A percentile compares a stretch with the other conserved stretches of the same genome.
These are phyloP conservation scores for Massarina eburnea DNA, from an alignment of 2,329 filamentous ascomycete genomes.

Conservation along the genomic window DNA sequence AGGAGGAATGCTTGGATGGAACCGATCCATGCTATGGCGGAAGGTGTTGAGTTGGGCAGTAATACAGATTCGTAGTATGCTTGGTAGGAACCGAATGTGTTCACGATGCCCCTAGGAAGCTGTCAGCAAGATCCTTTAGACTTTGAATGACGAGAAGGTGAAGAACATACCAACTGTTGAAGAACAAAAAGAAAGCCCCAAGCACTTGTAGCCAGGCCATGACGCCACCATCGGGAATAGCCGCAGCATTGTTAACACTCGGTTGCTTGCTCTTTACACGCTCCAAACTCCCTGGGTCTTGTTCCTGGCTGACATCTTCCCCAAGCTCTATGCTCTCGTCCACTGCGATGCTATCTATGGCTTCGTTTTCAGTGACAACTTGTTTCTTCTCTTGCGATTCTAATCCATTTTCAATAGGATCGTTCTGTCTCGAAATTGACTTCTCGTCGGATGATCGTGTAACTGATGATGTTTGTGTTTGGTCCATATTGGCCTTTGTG, in stretches of 20 bases:
- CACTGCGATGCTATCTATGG: constrained; percentile 1
- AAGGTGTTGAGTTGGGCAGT: constrained; percentile 44
- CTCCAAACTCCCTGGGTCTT: constrained; percentile 6
- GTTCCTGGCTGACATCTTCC: constrained; percentile 1
- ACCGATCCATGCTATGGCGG: constrained; percentile 54
- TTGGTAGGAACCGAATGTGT: constrained; percentile 53
- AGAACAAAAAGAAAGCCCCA: constrained; percentile 51
- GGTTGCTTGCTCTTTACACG: constrained; percentile 19
- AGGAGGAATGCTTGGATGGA: constrained; percentile 52
- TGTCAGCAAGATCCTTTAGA: background rate
- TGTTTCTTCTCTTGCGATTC: constrained; percentile 12
- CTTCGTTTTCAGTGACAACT: constrained; percentile 13
- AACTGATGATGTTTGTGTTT: background rate
- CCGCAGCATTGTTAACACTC: constrained; percentile 46
- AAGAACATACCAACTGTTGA: constrained; percentile 48
- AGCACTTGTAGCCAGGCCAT: constrained; percentile 53
- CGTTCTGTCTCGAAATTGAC: background rate
- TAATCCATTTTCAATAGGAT: constrained; percentile 7
- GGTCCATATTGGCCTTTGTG: background rate
- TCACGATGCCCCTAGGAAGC: constrained; percentile 41
- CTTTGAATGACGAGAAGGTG: background rate
- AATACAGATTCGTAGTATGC: constrained; percentile 51
- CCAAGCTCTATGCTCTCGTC: constrained; percentile 1
- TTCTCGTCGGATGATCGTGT: background rate
- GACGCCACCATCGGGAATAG: constrained; percentile 51